Base-by-base conservation (phyloP, 179 eudicot species). In the Actinidia arguta region DNA sequence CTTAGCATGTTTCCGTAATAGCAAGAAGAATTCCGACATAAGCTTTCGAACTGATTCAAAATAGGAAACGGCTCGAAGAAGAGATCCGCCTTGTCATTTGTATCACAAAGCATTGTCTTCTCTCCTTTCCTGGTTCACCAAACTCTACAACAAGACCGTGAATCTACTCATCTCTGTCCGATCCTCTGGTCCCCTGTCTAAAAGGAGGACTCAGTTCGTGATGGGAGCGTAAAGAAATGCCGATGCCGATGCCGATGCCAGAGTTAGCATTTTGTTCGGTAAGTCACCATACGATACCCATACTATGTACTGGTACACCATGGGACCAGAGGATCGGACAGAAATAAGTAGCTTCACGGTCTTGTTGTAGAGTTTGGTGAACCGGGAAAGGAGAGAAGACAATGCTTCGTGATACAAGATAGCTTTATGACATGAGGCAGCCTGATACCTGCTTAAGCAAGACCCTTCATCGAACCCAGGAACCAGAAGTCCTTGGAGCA, bases 51-150 rank as follows among this genome's bases (percentile, higher is more conserved):
- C n/a, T n/a, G n/a, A n/a, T n/a, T n/a, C n/a, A n/a, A n/a, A n/a
- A n/a, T n/a, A n/a, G 98, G 99, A 89, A 96, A 95, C 5, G 99
- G 99, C 85, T 96, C 99, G 31, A 98, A 96, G 86, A 96, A 93
- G 75, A 96, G 97, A 78, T 94, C 94, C 50, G 86, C 80, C 81
- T 92, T 88, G 84, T n/a, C n/a, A n/a, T n/a, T 81, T 79, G 83
- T 90, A 81, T 36, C 90, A 87, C 80, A 89, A 87, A 50, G 95
- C 97, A 69, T 90, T 95, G 39, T 73, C 90, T 39, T 87, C 93
- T 83, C 94, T 94, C 72, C 86, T 94, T 18, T 92, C 95, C 50
- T 90, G 86, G 85, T 81, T 96, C 73, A 93, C 99, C 12, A 83
- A 86, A 59, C 83, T 88, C 13, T 96, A 94, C 88, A 89, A 89